Evolutionary conservation across 2,329 filamentous ascomycete species (phyloP), one percentile per base, ranked within the genome.

Genomic region (Diplocarpon mali): DNA sequence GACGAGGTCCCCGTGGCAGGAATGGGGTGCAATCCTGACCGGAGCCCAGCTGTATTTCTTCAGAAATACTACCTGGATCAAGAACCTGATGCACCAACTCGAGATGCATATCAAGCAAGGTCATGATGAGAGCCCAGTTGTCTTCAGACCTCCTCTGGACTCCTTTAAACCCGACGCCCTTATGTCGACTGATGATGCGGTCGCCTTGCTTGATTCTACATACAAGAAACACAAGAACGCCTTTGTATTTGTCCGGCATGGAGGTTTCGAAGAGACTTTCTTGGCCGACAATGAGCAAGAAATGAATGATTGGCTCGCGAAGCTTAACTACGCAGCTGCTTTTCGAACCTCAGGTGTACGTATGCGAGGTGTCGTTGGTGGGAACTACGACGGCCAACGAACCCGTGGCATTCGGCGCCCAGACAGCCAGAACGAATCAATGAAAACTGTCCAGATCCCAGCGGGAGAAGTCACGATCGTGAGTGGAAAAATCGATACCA

Each of bases 41-140:
- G 87, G 90, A n/a, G 93, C 92, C 5, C 90, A 95, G 59, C 75
- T 98, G 7, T 98, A 95, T 63, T 87, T 98, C 64, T 98, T 96
- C 68, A 82, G 86, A 46, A 95, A 96, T 61, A 83, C 87, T 5
- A 73, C 80, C 15, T 98, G 92, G 90, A 80, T 94, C 29, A 96
- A 95, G 64, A 84, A 76, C 47, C 66, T 98, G 52, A 88, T 96
- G 68, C 76, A 85, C 51, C 92, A 98, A 61, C 82, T 90, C 60
- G 88, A 95, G 37, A 70, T 73, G 11, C 86, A 95, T 57, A 71
- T 87, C 55, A 92, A 83, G 60, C 77, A 82, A 43, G 86, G 84
- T 2, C 76, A 86, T 47, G 76, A 83, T 47, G 80, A 79, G 1
- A 78, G 78, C 38, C 85, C 89, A 0, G 79, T 95, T 35, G 81